Percentiles rank a stretch among this genome's conserved stretches.
Evolutionary conservation across 176 grass and related monocot genomes (phyloP).

Genomic region (Oryza glumipatula): DNA sequence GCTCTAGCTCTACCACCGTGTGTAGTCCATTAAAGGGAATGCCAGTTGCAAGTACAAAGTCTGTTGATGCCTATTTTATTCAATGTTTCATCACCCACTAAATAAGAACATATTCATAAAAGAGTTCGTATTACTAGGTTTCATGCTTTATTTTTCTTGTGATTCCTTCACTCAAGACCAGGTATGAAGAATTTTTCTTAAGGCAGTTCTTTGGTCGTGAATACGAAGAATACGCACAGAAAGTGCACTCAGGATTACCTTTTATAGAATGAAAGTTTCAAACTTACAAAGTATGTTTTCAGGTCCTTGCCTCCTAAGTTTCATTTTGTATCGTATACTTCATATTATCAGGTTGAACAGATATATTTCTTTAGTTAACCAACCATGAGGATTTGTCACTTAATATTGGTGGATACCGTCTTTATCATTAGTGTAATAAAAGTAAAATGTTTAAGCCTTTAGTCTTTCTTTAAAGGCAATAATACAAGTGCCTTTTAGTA

Average conservation of each 20-base stretch:
- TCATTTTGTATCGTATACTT: constrained; percentile 12
- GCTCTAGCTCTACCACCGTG: background rate
- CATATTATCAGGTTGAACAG: constrained; percentile 3
- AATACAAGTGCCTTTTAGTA: background rate
- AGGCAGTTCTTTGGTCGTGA: constrained; percentile 82
- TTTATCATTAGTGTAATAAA: constrained; percentile 28
- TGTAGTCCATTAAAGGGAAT: background rate
- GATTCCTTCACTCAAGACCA: constrained; percentile 64
- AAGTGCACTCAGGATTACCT: constrained; percentile 79
- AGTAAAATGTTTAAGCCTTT: background rate
- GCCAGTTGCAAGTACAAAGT: background rate
- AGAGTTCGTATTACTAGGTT: constrained; percentile 3
- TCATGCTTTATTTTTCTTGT: constrained; percentile 35
- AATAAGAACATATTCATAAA: constrained; percentile 18
- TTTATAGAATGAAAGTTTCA: constrained; percentile 72
- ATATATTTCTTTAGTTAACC: background rate
- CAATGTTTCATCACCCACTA: background rate
- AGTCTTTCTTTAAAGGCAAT: no score
- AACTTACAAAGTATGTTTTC: constrained; percentile 47
- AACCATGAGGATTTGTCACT: constrained; percentile 7
- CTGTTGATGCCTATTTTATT: background rate
- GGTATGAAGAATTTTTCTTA: constrained; percentile 98
- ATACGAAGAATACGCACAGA: constrained; percentile 72
- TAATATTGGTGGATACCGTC: constrained; percentile 6
- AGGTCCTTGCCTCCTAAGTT: background rate